Conservation (phyloP, 371 early-diverging fungal genomes). For the Sanchytrium tribonematis region DNA sequence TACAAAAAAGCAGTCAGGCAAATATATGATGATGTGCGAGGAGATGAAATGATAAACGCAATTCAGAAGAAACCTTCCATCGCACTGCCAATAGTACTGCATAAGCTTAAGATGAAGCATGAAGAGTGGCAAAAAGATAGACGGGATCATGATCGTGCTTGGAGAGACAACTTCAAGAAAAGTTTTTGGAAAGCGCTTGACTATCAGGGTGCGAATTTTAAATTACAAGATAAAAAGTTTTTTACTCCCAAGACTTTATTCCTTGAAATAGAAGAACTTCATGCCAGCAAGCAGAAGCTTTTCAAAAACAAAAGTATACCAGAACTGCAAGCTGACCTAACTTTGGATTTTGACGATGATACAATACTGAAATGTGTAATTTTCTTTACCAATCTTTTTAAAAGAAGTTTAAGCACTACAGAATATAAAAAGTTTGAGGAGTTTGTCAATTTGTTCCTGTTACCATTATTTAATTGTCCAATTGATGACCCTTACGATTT, state of each 20-base stretch:
- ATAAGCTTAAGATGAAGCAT: slow-evolving; percentile 84
- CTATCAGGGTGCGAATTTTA: slow-evolving; percentile 65
- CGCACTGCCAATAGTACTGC: slow-evolving; percentile 80
- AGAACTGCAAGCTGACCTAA: neutral
- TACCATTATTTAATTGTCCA: no score
- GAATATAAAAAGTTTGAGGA: neutral
- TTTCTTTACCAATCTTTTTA: neutral
- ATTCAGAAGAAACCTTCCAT: slow-evolving; percentile 69
- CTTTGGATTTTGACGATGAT: neutral
- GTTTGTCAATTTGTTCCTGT: no score
- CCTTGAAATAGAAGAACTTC: slow-evolving; percentile 49
- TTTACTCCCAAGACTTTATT: slow-evolving; percentile 45
- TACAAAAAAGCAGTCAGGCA: neutral
- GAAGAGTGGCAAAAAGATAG: slow-evolving; percentile 71
- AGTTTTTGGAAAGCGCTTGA: slow-evolving; percentile 92
- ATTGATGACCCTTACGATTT: neutral
- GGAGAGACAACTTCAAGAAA: slow-evolving; percentile 73
- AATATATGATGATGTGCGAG: neutral
- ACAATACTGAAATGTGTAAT: neutral
- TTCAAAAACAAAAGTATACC: neutral
- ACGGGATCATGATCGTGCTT: slow-evolving; percentile 71
- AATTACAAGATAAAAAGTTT: slow-evolving; percentile 52
- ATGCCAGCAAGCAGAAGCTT: slow-evolving; percentile 16
- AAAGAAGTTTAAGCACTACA: neutral
- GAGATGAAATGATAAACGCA: slow-evolving; percentile 56